Evolutionary conservation across 1,284 basidiomycete species (phyloP), one percentile per base, ranked within the genome.

Genomic region (Thelephora terrestris): DNA sequence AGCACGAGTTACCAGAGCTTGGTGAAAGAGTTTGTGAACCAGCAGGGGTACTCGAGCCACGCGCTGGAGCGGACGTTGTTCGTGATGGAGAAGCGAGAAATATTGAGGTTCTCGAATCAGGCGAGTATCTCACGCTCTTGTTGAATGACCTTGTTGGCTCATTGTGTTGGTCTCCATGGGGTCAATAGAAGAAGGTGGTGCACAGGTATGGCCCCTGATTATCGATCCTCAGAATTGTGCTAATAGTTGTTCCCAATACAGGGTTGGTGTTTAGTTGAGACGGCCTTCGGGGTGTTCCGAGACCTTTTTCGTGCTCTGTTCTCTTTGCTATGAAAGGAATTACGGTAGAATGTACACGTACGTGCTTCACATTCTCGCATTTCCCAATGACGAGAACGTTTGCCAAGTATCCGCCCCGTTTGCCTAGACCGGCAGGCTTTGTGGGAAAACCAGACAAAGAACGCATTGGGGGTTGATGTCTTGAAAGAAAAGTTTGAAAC

Each of bases 1-100:
- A 92, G 85, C 56, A 97, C 94, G 46, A 92, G 89, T 59, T 97
- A 98, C 61, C 89, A 93, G 65, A 89, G 85, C 58, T 74, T 99
- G 45, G 80, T 94, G n/a, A 80, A 85, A 55, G 96, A 99, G 68
- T 99, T 99, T 65, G 94, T 98, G 10, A 85, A 81, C 7, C 83
- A 89, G 56, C 92, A 98, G 64, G 89, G 91, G 4, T 95, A 85
- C 64, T 87, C 87, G 18, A 84, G 78, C 56, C 94, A 97, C 65
- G 91, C 95, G 16, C 75, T 99, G 24, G 96, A 99, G 65, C 73
- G 93, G 53, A 91, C 91, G 17, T 68, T 99, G 53, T 97, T 82
- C 63, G 78, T 99, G 44, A 61, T 99, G 64, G 96, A 99, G 71
- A 96, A 97, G 71, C 74, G 94, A 53, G 96, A 99, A 64, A 79